Evolutionary conservation across 2,329 filamentous ascomycete genomes (phyloP).

Genomic region (Talaromyces sp.): DNA sequence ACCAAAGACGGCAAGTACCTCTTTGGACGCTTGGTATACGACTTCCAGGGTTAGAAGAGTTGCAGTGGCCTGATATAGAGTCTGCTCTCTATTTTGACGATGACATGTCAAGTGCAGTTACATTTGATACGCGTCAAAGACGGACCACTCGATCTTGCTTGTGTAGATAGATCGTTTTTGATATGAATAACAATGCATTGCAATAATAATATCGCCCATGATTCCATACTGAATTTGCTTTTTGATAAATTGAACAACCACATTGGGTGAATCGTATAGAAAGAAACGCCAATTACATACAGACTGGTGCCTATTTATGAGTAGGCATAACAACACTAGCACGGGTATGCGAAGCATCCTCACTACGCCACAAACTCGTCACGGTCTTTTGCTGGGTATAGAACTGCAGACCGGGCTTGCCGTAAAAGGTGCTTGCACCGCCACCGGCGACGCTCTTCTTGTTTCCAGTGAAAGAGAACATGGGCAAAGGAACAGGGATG

Average conservation of each 20-base stretch:
- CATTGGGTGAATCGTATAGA: neutral
- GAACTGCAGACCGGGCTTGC: constrained; percentile 85
- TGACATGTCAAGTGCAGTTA: neutral
- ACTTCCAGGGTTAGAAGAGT: constrained; percentile 23
- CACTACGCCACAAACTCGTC: constrained; percentile 80
- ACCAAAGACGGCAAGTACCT: constrained; percentile 35
- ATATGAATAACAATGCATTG: neutral
- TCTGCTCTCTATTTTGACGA: neutral
- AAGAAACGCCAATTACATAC: neutral
- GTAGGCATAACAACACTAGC: constrained; percentile 82
- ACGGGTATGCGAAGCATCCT: constrained; percentile 81
- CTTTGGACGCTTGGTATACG: constrained; percentile 42
- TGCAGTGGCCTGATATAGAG: neutral
- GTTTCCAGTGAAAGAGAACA: constrained; percentile 65
- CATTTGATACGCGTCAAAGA: neutral
- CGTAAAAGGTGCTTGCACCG: constrained; percentile 92
- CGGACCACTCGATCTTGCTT: neutral
- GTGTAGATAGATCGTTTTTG: neutral
- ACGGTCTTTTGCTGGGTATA: constrained; percentile 99
- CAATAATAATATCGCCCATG: neutral
- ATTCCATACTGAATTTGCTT: neutral
- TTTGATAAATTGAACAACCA: neutral
- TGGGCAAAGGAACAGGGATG: constrained; percentile 60
- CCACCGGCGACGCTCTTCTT: constrained; percentile 92
- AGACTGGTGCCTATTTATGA: constrained; percentile 8